Base-by-base conservation (phyloP, 2,329 filamentous ascomycete genomes). In the Plenodomus lindquistii region DNA sequence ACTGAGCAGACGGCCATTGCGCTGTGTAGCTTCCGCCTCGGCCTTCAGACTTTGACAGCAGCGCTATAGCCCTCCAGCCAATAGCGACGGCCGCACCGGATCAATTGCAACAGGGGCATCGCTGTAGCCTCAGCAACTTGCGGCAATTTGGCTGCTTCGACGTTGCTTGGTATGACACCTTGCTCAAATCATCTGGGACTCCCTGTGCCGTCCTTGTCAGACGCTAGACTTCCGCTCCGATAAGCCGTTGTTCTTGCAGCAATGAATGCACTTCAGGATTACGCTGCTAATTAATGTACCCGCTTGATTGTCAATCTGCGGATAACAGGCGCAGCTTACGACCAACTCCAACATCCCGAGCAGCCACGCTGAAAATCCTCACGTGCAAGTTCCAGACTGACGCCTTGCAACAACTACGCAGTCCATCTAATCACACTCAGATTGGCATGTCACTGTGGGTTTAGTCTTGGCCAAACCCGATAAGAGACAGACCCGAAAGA, bases 31-130 rank as follows among this genome's bases (percentile, higher is more conserved):
- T 53, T 51, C 49, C 50, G 45, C 44, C 54, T 44, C 57, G 53
- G 54, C 55, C 48, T 36, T 48, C 48, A 42, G 27, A 48, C 46
- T 57, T 53, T 54, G 57, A 64, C 62, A 54, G 48, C 56, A 46
- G 46, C 53, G 57, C 55, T 67, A 67, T 66, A 62, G 47, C 59
- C 57, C 44, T 54, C 61, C 62, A 57, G 38, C 36, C 56, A 40
- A 58, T 65, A 65, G 55, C 48, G 47, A 17, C 39, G 10, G 27
- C 31, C 52, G 49, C 35, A 42, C 61, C 57, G 60, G 62, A 56
- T 61, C 57, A 46, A 48, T 57, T 55, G 55, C 39, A 52, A 46
- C 57, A 51, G 48, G 53, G 44, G 46, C 52, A 29, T 52, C 29
- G 42, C 43, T 44, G 46, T 46, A 37, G 47, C 43, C 36, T 42